Evolutionary conservation across 768 basidiomycete species (phyloP).

Genomic region (Boletus sp.): DNA sequence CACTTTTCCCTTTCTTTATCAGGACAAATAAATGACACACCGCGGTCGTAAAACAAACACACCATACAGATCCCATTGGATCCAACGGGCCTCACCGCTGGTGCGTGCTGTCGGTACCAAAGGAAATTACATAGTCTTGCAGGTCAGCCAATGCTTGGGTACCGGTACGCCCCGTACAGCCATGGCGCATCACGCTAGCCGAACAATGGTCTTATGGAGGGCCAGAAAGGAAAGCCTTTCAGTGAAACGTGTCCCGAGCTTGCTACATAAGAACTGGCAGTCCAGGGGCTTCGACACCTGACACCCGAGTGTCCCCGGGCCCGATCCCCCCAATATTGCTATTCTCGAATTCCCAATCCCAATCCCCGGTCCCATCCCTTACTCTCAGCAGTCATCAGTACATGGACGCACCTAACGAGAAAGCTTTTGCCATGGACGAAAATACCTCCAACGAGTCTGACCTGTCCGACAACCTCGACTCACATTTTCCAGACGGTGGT

Average conservation of each 20-base stretch:
- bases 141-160: background rate
- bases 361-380: background rate
- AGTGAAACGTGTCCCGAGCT: background rate
- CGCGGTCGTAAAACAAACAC: background rate
- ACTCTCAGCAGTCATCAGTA: background rate
- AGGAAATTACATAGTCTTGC: background rate
- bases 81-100: background rate
- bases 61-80: no score
- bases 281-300: background rate
- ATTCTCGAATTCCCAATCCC: background rate
- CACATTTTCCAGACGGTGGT: conserved; percentile 24
- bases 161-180: background rate
- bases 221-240: background rate
- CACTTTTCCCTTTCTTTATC: background rate
- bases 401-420: conserved; percentile 7
- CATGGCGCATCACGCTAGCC: conserved; percentile 7
- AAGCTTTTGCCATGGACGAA: background rate
- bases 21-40: background rate
- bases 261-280: background rate
- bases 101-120: background rate
- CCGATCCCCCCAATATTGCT: background rate
- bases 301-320: background rate
- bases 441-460: background rate
- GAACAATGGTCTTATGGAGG: background rate
- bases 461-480: background rate